These are phyloP conservation scores for Synchytrium microbalum DNA, from an alignment of 371 early-diverging fungal species.

Conservation along the genomic window DNA sequence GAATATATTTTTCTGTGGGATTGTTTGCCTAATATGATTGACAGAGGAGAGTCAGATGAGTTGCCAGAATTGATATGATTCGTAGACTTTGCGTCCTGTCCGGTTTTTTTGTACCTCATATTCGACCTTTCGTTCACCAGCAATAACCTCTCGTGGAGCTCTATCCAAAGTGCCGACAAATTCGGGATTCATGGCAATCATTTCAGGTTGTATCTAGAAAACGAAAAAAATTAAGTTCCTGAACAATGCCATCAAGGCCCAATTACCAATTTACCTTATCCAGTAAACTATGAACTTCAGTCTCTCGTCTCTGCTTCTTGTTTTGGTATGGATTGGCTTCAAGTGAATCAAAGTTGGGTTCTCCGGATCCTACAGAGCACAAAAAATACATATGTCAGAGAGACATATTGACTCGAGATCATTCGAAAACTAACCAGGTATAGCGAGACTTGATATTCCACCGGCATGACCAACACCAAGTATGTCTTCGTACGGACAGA, in stretches of 20 bases:
- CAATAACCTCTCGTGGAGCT: conserved; percentile 43
- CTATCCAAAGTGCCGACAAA: conserved; percentile 58
- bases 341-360: conserved; percentile 92
- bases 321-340: conserved; percentile 96
- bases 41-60: background rate
- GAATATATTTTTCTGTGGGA: conserved; percentile 45
- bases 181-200: conserved; percentile 77
- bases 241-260: background rate
- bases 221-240: background rate
- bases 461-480: conserved; percentile 81
- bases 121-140: conserved; percentile 38
- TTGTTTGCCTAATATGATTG: conserved; percentile 27
- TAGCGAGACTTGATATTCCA: conserved; percentile 77
- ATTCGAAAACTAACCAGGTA: conserved; percentile 60
- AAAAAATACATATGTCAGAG: conserved; percentile 6
- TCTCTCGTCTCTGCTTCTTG: conserved; percentile 80
- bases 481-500: conserved; percentile 97
- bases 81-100: background rate
- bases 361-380: conserved; percentile 55
- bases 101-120: conserved; percentile 34
- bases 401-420: background rate
- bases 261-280: conserved; percentile 59
- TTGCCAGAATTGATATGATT: background rate
- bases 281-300: conserved; percentile 85
- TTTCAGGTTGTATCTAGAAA: conserved; percentile 66